Evolutionary conservation across 257 asterid species (phyloP), one percentile per base, ranked within the genome.

Genomic region (Handroanthus guayacan): DNA sequence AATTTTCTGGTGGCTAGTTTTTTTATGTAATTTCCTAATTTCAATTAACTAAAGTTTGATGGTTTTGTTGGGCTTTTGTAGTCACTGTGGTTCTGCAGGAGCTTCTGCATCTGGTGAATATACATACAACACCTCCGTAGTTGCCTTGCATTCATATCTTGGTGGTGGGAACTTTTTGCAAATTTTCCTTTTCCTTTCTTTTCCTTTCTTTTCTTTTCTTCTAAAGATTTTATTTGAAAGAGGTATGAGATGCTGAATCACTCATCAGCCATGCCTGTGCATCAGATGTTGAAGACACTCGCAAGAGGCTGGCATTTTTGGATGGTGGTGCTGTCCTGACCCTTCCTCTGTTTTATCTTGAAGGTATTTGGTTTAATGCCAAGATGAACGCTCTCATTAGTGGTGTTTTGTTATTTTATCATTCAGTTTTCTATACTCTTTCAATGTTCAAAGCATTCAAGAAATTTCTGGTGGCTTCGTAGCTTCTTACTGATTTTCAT

Each of bases 231-330:
- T 37, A 14, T 48, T 69, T 62, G 69, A 71, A 58, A 70, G 48
- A 72, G 60, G 68, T 71, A 80, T 54, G 63, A 61, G 56, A 78
- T 66, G 58, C 65, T 62, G 52, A 76, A 62, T 63, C 62, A 43
- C 77, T 54, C 71, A 56, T 67, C 47, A 57, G 17, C 16, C 48
- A 65, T 50, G 50, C 66, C 58, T 67, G 73, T 64, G 65, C 60
- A 55, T 66, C 91, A 93, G 98, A 93, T 74, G 97, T 94, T 58
- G 98, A 94, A 67, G 95, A 94, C 83, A 90, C 95, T 43, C 94
- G 87, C 78, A 86, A 86, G 69, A 87, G 94, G 91, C 60, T 87
- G 81, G 82, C 97, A 34, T 94, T 91, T 83, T 78, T 91, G 93
- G 97, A 91, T 44, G 98, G 97, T 61, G 98, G 98, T 48, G 91